phyloP scores from a whole-genome alignment of 768 basidiomycete genomes.

The Collybia mongolica region DNA sequence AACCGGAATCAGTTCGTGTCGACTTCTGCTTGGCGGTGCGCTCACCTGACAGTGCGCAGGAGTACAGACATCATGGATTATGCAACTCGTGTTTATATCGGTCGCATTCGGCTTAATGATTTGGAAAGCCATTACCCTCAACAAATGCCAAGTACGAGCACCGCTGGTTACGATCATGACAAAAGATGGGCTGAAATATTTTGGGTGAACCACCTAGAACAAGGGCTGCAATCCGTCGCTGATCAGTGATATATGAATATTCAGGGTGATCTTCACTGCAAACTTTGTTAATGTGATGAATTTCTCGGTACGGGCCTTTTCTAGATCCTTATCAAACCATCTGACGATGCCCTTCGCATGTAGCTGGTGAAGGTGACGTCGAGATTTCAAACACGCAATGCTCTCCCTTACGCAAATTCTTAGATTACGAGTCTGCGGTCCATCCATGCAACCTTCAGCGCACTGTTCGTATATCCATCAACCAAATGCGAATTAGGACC shows the following conservation, averaged over 20 bases:
- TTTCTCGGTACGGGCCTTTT: constrained; percentile 3
- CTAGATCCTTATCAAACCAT: neutral
- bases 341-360: neutral
- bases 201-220: constrained; percentile 4
- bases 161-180: constrained; percentile 12
- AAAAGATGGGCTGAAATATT: constrained; percentile 13
- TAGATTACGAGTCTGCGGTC: constrained; percentile 5
- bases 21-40: neutral
- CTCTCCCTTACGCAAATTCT: neutral
- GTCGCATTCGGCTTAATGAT: constrained; percentile 16
- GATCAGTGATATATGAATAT: neutral
- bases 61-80: constrained; percentile 11
- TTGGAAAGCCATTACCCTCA: constrained; percentile 11
- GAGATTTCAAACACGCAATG: neutral
- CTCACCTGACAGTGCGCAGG: neutral
- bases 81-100: constrained; percentile 12
- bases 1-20: constrained; percentile 8
- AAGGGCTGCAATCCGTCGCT: neutral
- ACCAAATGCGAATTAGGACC: too few relatives aligned
- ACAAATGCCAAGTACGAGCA: constrained; percentile 6
- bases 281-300: constrained; percentile 14
- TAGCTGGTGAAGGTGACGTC: constrained; percentile 10
- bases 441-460: constrained; percentile 10
- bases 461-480: constrained; percentile 5
- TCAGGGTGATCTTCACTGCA: constrained; percentile 8